Base-by-base conservation (phyloP, 2,329 filamentous ascomycete species). In the Cladosporium sp. region DNA sequence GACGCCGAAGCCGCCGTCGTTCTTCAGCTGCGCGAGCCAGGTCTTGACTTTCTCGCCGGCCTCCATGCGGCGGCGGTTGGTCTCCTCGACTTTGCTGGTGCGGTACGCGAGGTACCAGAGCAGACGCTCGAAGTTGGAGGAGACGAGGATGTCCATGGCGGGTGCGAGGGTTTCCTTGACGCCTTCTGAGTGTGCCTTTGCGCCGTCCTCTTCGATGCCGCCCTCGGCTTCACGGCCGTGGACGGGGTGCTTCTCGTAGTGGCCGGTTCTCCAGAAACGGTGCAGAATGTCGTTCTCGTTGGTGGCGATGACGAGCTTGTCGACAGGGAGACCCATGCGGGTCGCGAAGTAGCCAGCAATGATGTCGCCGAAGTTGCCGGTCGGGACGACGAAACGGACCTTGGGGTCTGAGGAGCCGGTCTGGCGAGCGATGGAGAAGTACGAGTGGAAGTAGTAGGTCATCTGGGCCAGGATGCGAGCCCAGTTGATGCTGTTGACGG, bases 271-370 rank as follows among this genome's bases (percentile, higher is more conserved):
- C 87, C 89, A 96, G 79, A 98, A 98, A 33, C 93, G 83, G 71
- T 97, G 82, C 9, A 98, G 81, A 56, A 97, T 97, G 65, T 97
- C 93, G 73, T 98, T 98, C 73, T 95, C 91, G 70, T 97, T 97
- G 48, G 92, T 97, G 0, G 92, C 89, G 53, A 96, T 86, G 62
- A 95, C 83, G 32, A 98, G 82, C 74, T 92, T 95, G 58, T 93
- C 86, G 3, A 85, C 77, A 3, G 91, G 91, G 3, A 97, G 79
- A 52, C 90, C 91, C 89, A 95, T 95, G 62, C 84, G 79, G 62
- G 86, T 85, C 16, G 92, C 91, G 66, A 97, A 96, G 74, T 92
- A 97, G 46, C 92, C 92, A 1, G 89, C 88, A 3, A 97, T 78
- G 60, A 98, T 90, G 68, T 97, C 89, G 57, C 93, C 89, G 71